phyloP scores from a whole-genome alignment of 2,329 filamentous ascomycete species.

The Aaosphaeria pasadenensis region DNA sequence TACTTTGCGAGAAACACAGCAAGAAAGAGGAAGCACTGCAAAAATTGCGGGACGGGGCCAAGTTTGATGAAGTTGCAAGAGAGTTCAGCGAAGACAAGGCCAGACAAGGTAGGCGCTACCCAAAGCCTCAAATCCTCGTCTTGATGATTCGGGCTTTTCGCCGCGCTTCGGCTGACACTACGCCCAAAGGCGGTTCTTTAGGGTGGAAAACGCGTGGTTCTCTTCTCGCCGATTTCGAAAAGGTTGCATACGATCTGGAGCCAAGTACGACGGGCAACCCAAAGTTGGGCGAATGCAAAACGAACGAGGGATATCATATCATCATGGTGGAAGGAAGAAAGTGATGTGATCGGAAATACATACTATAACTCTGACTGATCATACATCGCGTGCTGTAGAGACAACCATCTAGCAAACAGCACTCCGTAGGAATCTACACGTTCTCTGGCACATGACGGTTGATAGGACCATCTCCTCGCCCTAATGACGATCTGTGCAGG shows the following conservation, averaged over 20 bases:
- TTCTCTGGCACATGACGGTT: too few relatives aligned
- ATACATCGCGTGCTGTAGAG: too few relatives aligned
- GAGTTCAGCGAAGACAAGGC: constrained; percentile 77
- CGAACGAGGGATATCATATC: constrained; percentile 74
- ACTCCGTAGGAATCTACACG: too few relatives aligned
- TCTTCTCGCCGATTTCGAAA: constrained; percentile 67
- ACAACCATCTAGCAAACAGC: too few relatives aligned
- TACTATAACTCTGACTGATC: too few relatives aligned
- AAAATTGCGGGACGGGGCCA: constrained; percentile 63
- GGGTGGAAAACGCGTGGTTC: constrained; percentile 71
- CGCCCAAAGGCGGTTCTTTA: constrained; percentile 59
- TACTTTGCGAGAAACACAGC: constrained; percentile 73
- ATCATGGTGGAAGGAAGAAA: constrained; percentile 73
- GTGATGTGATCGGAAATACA: constrained; percentile 20
- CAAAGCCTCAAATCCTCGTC: not conserved
- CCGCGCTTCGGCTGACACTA: not conserved
- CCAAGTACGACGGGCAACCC: constrained; percentile 63
- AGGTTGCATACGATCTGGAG: constrained; percentile 67
- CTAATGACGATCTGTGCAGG: too few relatives aligned
- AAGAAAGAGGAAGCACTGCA: constrained; percentile 74
- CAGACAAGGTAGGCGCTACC: constrained; percentile 47
- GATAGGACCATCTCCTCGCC: too few relatives aligned
- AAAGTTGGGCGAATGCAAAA: constrained; percentile 69
- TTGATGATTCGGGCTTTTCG: not conserved
- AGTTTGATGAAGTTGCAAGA: constrained; percentile 72